phyloP scores from a whole-genome alignment of 352 stramenopile genomes.

The Globisporangium emineosum region DNA sequence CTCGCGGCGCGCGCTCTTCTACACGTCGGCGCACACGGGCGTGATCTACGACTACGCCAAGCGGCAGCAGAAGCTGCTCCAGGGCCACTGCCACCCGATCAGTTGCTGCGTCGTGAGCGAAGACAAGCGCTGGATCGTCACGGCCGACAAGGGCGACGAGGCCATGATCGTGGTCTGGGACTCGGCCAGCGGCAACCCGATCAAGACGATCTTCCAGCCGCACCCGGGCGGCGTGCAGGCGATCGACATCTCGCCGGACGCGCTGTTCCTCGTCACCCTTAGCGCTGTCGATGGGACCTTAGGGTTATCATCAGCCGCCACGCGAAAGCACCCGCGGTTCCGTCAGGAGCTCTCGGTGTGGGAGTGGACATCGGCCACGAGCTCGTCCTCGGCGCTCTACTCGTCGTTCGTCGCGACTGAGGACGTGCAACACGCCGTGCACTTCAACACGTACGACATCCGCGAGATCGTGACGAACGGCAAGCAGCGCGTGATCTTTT shows the following conservation, averaged over 20 bases:
- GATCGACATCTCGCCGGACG: slow-evolving; percentile 88
- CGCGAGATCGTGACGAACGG: slow-evolving; percentile 89
- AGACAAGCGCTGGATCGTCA: slow-evolving; percentile 93
- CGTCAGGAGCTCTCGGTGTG: slow-evolving; percentile 85
- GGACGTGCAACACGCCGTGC: slow-evolving; percentile 73
- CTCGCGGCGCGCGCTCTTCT: slow-evolving; percentile 80
- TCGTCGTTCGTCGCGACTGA: slow-evolving; percentile 72
- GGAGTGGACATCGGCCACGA: slow-evolving; percentile 73
- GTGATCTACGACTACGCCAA: slow-evolving; percentile 92
- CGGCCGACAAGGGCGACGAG: slow-evolving; percentile 80
- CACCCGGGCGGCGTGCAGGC: slow-evolving; percentile 76
- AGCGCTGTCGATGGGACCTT: slow-evolving; percentile 37
- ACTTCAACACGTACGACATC: slow-evolving; percentile 89
- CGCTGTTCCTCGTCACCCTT: slow-evolving; percentile 87
- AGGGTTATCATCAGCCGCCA: slow-evolving; percentile 2
- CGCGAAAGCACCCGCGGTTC: slow-evolving; percentile 30
- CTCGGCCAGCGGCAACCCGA: slow-evolving; percentile 67
- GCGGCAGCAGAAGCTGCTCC: slow-evolving; percentile 84
- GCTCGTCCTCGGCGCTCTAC: slow-evolving; percentile 33
- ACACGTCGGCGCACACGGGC: slow-evolving; percentile 88
- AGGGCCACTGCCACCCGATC: slow-evolving; percentile 92
- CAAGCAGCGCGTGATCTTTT: slow-evolving; percentile 85
- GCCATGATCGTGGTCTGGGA: slow-evolving; percentile 94
- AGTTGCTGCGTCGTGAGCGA: slow-evolving; percentile 85
- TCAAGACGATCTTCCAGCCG: slow-evolving; percentile 90